phyloP scores from a whole-genome alignment of 2,329 filamentous ascomycete genomes.

The Exophiala alcalophila region DNA sequence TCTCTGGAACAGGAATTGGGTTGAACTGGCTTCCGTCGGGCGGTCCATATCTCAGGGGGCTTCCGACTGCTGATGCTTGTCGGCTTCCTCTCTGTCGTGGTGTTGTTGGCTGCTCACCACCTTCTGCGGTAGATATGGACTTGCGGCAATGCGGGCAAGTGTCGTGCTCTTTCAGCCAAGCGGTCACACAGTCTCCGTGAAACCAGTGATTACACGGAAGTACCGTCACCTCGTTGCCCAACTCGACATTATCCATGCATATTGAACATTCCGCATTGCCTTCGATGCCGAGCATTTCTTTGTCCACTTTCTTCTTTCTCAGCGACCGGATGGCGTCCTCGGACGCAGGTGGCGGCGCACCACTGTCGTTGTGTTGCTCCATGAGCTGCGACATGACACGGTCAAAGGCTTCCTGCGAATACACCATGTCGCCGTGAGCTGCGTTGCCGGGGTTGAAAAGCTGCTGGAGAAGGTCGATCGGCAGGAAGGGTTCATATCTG shows the following conservation, averaged over 20 bases:
- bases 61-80: slow-evolving; percentile 21
- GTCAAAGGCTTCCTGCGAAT: slow-evolving; percentile 86
- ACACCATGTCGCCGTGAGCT: slow-evolving; percentile 74
- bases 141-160: slow-evolving; percentile 68
- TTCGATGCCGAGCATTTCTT: slow-evolving; percentile 66
- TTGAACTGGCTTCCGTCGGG: slow-evolving; percentile 31
- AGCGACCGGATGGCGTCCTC: slow-evolving; percentile 70
- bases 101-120: slow-evolving; percentile 9
- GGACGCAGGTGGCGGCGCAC: slow-evolving; percentile 78
- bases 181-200: slow-evolving; percentile 73
- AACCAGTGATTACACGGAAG: slow-evolving; percentile 94
- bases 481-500: slow-evolving; percentile 34
- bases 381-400: slow-evolving; percentile 83
- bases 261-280: slow-evolving; percentile 81
- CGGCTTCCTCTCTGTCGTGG: slow-evolving; percentile 15
- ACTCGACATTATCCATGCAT: slow-evolving; percentile 79
- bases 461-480: slow-evolving; percentile 47
- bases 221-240: slow-evolving; percentile 70
- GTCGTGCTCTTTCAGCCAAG: slow-evolving; percentile 87
- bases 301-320: slow-evolving; percentile 66
- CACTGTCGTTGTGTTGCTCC: slow-evolving; percentile 69
- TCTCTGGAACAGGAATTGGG: slow-evolving; percentile 12
- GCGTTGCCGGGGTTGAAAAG: slow-evolving; percentile 41
- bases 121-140: slow-evolving; percentile 34
- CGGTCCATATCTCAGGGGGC: slow-evolving; percentile 14